Evolutionary conservation across 768 basidiomycete species (phyloP), one percentile per base, ranked within the genome.

Genomic region (Collybiopsis luxurians): DNA sequence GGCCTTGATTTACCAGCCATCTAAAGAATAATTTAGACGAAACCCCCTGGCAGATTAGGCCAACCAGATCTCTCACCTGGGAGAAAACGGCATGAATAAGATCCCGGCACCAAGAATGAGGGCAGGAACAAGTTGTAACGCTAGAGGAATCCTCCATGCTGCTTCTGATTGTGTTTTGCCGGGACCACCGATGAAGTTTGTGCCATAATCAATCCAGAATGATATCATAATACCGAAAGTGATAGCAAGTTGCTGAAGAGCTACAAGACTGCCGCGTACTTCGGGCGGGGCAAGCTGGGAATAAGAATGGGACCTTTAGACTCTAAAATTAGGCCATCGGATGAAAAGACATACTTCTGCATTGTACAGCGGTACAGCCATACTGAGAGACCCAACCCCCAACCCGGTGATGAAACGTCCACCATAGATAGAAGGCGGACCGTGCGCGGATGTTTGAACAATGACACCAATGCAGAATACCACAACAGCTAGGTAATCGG

Each of bases 311-410:
- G 73, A 2, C 87, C 10, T 90, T 89, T 17, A 92, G 86, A 46
- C 89, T 90, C 40, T 24, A 49, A 21, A 9, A 73, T 49, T 1
- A 23, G 1, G 31, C 3, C 15, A 38, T n/a, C 40, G 31, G 57
- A 52, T n/a, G 15, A 10, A 31, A 45, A 34, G 17, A 45, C 66
- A 30, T 46, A 66, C 67, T 17, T 80, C 79, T 38, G 75, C 75
- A 59, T 91, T 91, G 76, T 89, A 90, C 36, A 92, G 76, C 1
- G 90, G 90, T 11, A 92, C 89, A n/a, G 81, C 80, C 88, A 90
- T 90, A 62, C 86, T 88, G 21, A 92, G 73, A 2, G 89, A 88
- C 11, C 90, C 90, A 17, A 92, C 87, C 48, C 89, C 90, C 44
- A 91, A 71, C 78, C 90, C 90, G 50, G 88, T 90, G 52, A 92